Evolutionary conservation across 2,329 filamentous ascomycete species (phyloP), one percentile per base, ranked within the genome.

Genomic region (Penicillium palitans): DNA sequence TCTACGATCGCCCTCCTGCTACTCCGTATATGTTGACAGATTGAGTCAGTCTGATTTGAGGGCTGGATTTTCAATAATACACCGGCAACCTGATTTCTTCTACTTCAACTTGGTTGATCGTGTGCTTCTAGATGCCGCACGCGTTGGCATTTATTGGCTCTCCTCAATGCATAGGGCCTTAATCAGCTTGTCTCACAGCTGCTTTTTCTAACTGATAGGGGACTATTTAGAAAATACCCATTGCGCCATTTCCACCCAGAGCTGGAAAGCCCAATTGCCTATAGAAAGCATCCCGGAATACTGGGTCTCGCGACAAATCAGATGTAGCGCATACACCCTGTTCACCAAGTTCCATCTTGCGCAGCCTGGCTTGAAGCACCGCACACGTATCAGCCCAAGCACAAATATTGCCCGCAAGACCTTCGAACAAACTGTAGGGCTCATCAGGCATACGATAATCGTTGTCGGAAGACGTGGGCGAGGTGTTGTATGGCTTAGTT

Each of bases 351-450:
- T 74, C 69, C 54, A 72, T 70, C 51, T 74, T 75, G 24, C 71
- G 67, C 35, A 78, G 46, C 37, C 69, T 68, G 6, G 69, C 69
- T 50, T 71, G 64, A 44, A 78, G 67, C 12, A 70, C 64, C 5
- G 71, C 69, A 42, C 73, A 77, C 6, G 74, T 68, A 29, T 78
- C 76, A 19, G 74, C 69, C 76, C 76, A 79, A 6, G 76, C 76
- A 58, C 74, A 76, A 2, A 78, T 46, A 33, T 69, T 75, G 1
- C 76, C 76, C 1, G 75, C 65, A 9, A 79, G 63, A 2, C 76
- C 76, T 52, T 79, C 76, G 25, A 72, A 75, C 19, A 77, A 64
- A 31, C 70, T 71, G 52, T 72, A 78, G 6, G 76, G 75, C 21
- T 68, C 68, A 64, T 78, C 76, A 2, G 76, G 75, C 66, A 74